Conservation (phyloP, 768 basidiomycete genomes). For the Phylloporus sp. region DNA sequence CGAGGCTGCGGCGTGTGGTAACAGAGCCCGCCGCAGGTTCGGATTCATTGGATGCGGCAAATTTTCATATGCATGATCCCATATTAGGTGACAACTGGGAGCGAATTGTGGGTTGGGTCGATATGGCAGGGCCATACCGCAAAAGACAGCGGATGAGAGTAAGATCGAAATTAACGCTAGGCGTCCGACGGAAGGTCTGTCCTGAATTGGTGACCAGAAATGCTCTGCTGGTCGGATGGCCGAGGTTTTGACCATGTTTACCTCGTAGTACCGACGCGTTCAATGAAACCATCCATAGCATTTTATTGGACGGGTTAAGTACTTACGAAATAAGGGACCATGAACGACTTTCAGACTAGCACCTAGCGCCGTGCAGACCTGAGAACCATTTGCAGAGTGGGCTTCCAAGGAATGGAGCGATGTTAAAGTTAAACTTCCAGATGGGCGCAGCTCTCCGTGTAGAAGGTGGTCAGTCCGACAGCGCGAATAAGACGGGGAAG, state of each 20-base stretch:
- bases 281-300: too few relatives aligned
- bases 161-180: neutral
- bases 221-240: neutral
- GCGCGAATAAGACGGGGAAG: neutral
- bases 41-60: neutral
- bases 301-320: neutral
- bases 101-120: neutral
- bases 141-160: neutral
- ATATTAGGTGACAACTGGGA: neutral
- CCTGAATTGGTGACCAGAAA: conserved; percentile 2
- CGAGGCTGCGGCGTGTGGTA: too few relatives aligned
- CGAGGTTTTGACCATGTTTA: conserved; percentile 4
- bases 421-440: conserved; percentile 9
- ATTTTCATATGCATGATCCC: neutral
- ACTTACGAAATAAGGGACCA: conserved; percentile 3
- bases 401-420: conserved; percentile 15
- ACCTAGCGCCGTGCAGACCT: neutral
- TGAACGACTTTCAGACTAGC: neutral
- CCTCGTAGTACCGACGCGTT: conserved; percentile 3
- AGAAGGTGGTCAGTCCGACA: neutral
- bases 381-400: too few relatives aligned
- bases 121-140: neutral
- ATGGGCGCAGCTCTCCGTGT: conserved; percentile 14
- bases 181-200: conserved; percentile 2
- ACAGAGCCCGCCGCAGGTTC: neutral